phyloP scores from a whole-genome alignment of 148 eudicot species.

The Limonium bicolor region DNA sequence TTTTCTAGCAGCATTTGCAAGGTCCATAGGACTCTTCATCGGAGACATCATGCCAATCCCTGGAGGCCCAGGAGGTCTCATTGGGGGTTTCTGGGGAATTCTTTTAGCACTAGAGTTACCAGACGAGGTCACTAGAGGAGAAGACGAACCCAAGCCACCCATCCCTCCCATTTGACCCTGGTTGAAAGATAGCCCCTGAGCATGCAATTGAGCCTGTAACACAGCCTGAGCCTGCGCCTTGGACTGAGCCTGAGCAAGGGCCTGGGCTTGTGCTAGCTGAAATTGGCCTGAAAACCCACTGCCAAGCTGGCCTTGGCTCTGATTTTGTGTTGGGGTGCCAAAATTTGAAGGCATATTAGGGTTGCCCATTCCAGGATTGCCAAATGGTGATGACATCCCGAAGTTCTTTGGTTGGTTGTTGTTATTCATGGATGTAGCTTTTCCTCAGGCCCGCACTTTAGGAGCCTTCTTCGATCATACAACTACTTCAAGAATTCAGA shows the following conservation, averaged over 20 bases:
- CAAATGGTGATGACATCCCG: constrained; percentile 51
- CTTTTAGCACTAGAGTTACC: constrained; percentile 33
- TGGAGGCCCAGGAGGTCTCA: constrained; percentile 44
- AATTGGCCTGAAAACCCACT: constrained; percentile 41
- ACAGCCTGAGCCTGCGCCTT: constrained; percentile 30
- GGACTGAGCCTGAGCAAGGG: constrained; percentile 28
- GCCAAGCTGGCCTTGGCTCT: constrained; percentile 44
- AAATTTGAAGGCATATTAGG: constrained; percentile 47
- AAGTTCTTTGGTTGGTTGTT: constrained; percentile 39
- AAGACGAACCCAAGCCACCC: constrained; percentile 18
- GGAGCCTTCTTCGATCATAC: no score
- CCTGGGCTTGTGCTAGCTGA: constrained; percentile 58
- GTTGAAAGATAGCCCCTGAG: constrained; percentile 41
- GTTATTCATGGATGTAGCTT: constrained; percentile 50
- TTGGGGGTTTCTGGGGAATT: constrained; percentile 58
- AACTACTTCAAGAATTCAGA: no score
- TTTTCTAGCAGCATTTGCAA: constrained; percentile 55
- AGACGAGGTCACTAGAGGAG: constrained; percentile 16
- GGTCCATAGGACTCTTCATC: constrained; percentile 51
- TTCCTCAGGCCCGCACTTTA: no score
- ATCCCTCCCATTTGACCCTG: constrained; percentile 39
- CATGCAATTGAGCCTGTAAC: constrained; percentile 49
- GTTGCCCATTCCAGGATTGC: constrained; percentile 34
- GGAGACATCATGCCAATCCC: constrained; percentile 36
- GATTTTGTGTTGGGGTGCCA: constrained; percentile 22